phyloP scores from a whole-genome alignment of 148 eudicot species.

The Camellia japonica region DNA sequence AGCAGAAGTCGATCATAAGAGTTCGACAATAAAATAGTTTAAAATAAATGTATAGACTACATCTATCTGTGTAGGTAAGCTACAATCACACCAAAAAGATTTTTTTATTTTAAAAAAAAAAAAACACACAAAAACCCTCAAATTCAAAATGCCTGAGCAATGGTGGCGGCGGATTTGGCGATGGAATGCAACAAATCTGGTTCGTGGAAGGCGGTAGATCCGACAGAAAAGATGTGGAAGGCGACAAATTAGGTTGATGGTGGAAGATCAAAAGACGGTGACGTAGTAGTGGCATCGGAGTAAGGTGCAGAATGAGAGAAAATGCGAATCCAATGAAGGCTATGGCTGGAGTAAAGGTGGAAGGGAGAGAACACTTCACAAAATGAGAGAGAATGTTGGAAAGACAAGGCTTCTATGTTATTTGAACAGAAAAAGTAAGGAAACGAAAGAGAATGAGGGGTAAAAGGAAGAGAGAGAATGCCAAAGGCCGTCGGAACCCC shows the following conservation, averaged over 20 bases:
- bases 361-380: not conserved
- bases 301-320: not conserved
- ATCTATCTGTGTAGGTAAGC: not conserved
- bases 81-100: not conserved
- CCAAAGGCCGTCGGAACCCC: not conserved
- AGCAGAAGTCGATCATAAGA: not conserved
- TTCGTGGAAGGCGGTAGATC: not conserved
- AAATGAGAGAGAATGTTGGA: not conserved
- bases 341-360: not conserved
- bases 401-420: not conserved
- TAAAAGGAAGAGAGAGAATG: not conserved
- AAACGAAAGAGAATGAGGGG: too few relatives aligned
- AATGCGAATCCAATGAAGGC: not conserved
- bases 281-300: not conserved
- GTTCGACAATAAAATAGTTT: not conserved
- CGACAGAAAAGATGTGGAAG: not conserved
- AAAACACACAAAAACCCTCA: too few relatives aligned
- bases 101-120: not conserved
- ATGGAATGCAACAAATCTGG: not conserved
- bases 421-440: not conserved
- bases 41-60: not conserved
- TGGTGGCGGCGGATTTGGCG: not conserved
- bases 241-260: not conserved
- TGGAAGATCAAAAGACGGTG: not conserved
- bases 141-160: not conserved